A percentile compares a stretch with the other conserved stretches of the same genome.
Conservation (phyloP, 176 grass and related monocot genomes). For the Rhynchospora tenuis region DNA sequence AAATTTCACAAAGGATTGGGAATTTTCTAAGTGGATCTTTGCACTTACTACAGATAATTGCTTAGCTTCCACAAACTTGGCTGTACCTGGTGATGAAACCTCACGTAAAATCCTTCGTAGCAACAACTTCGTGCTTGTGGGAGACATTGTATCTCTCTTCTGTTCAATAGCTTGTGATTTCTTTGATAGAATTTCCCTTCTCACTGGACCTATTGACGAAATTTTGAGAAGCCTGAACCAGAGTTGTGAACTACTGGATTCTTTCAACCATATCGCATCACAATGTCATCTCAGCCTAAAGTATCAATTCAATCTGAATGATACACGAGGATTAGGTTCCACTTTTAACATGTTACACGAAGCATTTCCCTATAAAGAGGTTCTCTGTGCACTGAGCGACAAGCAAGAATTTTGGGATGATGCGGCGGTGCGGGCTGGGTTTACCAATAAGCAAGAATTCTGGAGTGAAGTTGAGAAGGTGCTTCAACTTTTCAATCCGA, state of each 20-base stretch:
- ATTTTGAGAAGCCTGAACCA: background rate
- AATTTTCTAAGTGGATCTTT: background rate
- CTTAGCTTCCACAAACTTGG: background rate
- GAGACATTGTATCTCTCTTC: background rate
- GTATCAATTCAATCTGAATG: background rate
- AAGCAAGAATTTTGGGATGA: too few relatives aligned
- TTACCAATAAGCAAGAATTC: too few relatives aligned
- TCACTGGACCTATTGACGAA: background rate
- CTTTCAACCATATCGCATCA: background rate
- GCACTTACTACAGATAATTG: background rate
- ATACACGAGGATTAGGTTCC: background rate
- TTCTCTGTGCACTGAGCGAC: background rate
- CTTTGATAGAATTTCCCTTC: background rate
- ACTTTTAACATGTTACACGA: background rate
- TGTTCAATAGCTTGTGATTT: background rate
- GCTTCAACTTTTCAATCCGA: background rate
- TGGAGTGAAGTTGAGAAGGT: background rate
- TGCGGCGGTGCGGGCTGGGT: too few relatives aligned
- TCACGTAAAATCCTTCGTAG: background rate
- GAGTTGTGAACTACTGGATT: background rate
- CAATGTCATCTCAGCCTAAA: background rate
- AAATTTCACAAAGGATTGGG: background rate
- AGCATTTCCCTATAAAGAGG: background rate
- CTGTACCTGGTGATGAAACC: background rate
- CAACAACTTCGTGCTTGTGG: background rate